Evolutionary conservation across 1,284 basidiomycete genomes (phyloP).

Genomic region (Takashimella koratensis): DNA sequence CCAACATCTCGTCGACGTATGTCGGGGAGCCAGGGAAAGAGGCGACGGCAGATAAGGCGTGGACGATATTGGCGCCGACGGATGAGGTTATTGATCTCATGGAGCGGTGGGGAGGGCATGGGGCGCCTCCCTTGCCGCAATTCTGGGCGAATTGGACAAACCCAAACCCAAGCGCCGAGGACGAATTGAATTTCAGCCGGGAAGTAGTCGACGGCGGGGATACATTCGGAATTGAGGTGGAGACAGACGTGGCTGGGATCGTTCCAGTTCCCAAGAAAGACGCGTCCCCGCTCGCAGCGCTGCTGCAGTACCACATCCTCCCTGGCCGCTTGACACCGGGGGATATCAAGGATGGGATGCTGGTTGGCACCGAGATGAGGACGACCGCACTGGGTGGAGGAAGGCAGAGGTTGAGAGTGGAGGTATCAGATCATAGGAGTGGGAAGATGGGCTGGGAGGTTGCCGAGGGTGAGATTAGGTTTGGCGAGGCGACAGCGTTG

Average conservation of each 20-base stretch:
- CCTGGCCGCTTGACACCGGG: conserved; percentile 67
- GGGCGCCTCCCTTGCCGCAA: conserved; percentile 4
- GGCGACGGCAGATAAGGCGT: conserved; percentile 42
- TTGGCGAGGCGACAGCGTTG: conserved; percentile 78
- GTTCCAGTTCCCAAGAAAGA: conserved; percentile 11
- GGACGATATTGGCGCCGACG: conserved; percentile 82
- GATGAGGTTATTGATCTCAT: conserved; percentile 69
- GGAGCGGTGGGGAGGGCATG: conserved; percentile 38
- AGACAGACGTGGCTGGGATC: conserved; percentile 5
- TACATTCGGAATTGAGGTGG: not conserved
- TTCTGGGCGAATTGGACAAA: conserved; percentile 4
- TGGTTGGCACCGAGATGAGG: conserved; percentile 72
- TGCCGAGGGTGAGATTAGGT: conserved; percentile 61
- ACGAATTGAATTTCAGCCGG: no score
- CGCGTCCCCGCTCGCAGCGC: conserved; percentile 33
- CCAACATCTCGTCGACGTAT: conserved; percentile 63
- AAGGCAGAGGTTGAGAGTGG: conserved; percentile 69
- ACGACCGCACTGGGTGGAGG: conserved; percentile 64
- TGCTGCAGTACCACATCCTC: conserved; percentile 73
- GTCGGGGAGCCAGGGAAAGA: conserved; percentile 60
- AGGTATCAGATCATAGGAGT: conserved; percentile 52
- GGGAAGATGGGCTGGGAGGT: conserved; percentile 47
- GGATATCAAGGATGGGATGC: conserved; percentile 67
- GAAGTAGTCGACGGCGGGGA: no score
- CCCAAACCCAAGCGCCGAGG: not conserved